Conservation (phyloP, 495 filamentous ascomycete genomes). For the Halenospora varia region DNA sequence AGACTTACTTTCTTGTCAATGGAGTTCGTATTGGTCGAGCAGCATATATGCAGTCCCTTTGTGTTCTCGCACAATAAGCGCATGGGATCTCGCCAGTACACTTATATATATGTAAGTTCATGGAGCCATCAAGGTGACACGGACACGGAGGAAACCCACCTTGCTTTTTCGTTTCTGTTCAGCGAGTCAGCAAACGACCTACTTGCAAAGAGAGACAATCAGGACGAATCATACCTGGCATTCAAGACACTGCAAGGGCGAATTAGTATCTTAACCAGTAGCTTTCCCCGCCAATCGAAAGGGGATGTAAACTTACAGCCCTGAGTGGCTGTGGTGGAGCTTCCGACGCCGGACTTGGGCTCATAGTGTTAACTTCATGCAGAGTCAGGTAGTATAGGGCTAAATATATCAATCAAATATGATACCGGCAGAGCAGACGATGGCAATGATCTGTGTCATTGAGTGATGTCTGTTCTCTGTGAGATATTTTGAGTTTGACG, state of each 20-base stretch:
- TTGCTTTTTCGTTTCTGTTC: conserved; percentile 10
- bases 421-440: too few species aligned
- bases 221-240: conserved; percentile 4
- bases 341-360: not conserved
- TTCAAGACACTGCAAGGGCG: conserved; percentile 3
- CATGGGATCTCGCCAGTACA: conserved; percentile 30
- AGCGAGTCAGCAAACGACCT: not conserved
- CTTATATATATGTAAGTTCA: not conserved
- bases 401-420: too few species aligned
- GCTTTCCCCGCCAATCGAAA: not conserved
- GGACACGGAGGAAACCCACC: conserved; percentile 4
- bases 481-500: too few species aligned
- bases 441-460: too few species aligned
- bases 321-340: not conserved
- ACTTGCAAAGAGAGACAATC: not conserved
- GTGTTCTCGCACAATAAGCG: conserved; percentile 25
- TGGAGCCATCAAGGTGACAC: not conserved
- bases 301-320: conserved; percentile 6
- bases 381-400: too few species aligned
- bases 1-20: conserved; percentile 31
- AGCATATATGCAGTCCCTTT: conserved; percentile 27
- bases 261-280: not conserved
- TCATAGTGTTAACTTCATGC: not conserved
- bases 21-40: conserved; percentile 29
- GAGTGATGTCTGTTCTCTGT: too few species aligned